Conservation (phyloP, 129 eudicot genomes). For the Logfia minima region DNA sequence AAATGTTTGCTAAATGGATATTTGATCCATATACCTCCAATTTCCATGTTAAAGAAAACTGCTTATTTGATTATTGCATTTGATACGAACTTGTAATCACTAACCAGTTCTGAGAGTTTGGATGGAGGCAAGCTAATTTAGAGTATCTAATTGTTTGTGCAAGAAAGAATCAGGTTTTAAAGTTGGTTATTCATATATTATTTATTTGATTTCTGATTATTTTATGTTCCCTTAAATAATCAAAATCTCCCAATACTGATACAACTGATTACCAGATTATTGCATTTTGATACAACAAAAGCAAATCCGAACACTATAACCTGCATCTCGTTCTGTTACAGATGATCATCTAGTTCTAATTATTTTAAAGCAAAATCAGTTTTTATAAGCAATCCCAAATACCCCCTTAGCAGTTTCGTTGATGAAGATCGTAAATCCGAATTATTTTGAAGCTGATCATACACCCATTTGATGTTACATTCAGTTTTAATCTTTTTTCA, state of each 20-base stretch:
- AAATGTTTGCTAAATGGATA: neutral
- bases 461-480: neutral
- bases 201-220: neutral
- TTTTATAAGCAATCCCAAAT: neutral
- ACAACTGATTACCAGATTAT: neutral
- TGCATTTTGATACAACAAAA: neutral
- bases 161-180: too few relatives aligned
- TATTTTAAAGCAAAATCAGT: neutral
- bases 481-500: neutral
- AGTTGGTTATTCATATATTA: neutral
- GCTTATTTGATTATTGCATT: neutral
- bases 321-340: neutral
- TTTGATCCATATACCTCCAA: neutral
- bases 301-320: neutral
- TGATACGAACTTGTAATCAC: neutral
- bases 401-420: neutral
- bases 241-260: neutral
- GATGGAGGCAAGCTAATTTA: neutral
- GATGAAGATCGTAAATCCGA: neutral
- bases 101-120: neutral
- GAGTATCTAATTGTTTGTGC: neutral
- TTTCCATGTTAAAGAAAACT: neutral
- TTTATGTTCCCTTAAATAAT: neutral
- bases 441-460: slow-evolving; percentile 5
- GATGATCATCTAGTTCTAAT: neutral